Conservation (phyloP, 371 early-diverging fungal species). For the Lichtheimia corymbifera region DNA sequence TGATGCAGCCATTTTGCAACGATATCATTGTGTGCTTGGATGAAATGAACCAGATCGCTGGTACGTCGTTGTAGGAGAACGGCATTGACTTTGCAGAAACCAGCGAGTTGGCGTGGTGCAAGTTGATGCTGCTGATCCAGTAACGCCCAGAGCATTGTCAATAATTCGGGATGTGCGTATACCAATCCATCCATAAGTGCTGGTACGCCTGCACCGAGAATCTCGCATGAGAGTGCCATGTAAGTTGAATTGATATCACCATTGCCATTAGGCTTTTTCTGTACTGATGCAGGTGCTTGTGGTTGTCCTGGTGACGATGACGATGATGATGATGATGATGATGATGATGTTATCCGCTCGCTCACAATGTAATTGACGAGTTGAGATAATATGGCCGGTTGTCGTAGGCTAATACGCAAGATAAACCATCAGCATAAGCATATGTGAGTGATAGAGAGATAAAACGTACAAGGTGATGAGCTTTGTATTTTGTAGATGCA, state of each 20-base stretch:
- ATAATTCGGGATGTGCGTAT: constrained; percentile 21
- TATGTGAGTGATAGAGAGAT: not conserved
- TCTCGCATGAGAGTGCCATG: constrained; percentile 17
- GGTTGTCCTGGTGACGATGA: not conserved
- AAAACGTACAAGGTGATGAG: constrained; percentile 23
- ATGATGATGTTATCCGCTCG: not conserved
- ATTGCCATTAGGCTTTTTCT: not conserved
- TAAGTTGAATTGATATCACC: not conserved
- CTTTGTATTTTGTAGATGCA: constrained; percentile 22
- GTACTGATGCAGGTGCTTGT: not conserved
- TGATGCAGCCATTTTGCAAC: constrained; percentile 25
- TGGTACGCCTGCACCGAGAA: constrained; percentile 22
- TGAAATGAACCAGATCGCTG: constrained; percentile 21
- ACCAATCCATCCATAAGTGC: constrained; percentile 27
- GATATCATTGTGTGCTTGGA: constrained; percentile 13
- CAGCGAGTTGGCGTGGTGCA: constrained; percentile 18
- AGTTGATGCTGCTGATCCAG: constrained; percentile 19
- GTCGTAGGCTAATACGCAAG: constrained; percentile 9
- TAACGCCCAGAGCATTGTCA: constrained; percentile 23
- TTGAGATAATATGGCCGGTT: constrained; percentile 21
- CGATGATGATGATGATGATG: not conserved
- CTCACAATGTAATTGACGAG: constrained; percentile 21
- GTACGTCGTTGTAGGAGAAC: constrained; percentile 18
- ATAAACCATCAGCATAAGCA: not conserved
- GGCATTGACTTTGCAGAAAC: constrained; percentile 23